These are phyloP conservation scores for Candolleomyces aberdarensis DNA, from an alignment of 768 basidiomycete genomes.

Conservation along the genomic window DNA sequence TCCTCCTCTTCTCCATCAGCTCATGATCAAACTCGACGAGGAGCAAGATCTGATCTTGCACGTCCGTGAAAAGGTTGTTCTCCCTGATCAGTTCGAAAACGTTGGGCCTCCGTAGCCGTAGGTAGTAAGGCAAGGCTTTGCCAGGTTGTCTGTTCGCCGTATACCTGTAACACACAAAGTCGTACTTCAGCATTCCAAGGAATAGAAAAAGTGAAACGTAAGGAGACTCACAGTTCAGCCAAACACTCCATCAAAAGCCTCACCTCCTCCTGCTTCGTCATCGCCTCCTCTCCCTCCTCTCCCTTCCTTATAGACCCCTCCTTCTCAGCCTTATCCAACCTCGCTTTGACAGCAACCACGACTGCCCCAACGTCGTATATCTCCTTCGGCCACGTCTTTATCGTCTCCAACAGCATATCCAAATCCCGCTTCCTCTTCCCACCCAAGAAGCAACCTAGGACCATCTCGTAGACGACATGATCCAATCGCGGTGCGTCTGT, in stretches of 20 bases:
- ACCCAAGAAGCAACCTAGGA: slow-evolving; percentile 80
- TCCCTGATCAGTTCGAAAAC: slow-evolving; percentile 95
- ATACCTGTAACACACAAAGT: slow-evolving; percentile 40
- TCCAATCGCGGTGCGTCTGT: slow-evolving; percentile 78
- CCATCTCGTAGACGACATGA: slow-evolving; percentile 91
- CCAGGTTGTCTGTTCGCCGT: slow-evolving; percentile 87
- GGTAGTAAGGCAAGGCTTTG: slow-evolving; percentile 88
- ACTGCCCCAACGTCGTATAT: slow-evolving; percentile 89
- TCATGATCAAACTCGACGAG: slow-evolving; percentile 96
- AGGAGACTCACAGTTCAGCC: slow-evolving; percentile 70
- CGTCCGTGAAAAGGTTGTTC: slow-evolving; percentile 90
- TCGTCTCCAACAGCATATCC: slow-evolving; percentile 62
- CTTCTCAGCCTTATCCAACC: slow-evolving; percentile 53
- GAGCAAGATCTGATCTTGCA: slow-evolving; percentile 88
- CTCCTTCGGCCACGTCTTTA: slow-evolving; percentile 85
- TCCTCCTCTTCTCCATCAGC: slow-evolving; percentile 58
- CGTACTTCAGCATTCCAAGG: not conserved
- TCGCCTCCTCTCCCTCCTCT: slow-evolving; percentile 27
- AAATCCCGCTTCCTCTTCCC: slow-evolving; percentile 48
- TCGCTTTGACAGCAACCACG: slow-evolving; percentile 83
- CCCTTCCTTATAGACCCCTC: slow-evolving; percentile 40
- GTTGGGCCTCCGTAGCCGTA: slow-evolving; percentile 80
- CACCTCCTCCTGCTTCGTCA: slow-evolving; percentile 41
- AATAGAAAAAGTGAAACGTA: not conserved
- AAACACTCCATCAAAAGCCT: slow-evolving; percentile 86